phyloP scores from a whole-genome alignment of 192 early-diverging fungal genomes.

The Coemansia sp. region DNA sequence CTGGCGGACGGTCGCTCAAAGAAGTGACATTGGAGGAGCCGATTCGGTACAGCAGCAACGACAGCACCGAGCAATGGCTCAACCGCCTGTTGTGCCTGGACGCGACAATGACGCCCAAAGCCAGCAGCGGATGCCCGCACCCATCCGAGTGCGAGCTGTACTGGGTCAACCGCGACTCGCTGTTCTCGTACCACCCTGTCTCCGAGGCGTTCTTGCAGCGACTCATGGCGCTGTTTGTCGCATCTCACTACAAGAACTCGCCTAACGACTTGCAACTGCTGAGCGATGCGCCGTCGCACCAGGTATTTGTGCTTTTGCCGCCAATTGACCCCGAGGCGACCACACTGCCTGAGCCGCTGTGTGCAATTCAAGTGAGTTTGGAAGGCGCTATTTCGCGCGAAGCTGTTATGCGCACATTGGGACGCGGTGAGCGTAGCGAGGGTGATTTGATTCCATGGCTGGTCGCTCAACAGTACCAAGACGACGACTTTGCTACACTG shows the following conservation, averaged over 20 bases:
- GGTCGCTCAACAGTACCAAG: constrained; percentile 90
- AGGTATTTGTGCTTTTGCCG: constrained; percentile 93
- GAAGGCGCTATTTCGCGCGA: constrained; percentile 94
- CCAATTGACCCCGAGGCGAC: constrained; percentile 70
- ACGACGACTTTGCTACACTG: constrained; percentile 93
- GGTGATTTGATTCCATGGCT: constrained; percentile 99
- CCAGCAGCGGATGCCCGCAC: constrained; percentile 84
- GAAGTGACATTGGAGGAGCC: constrained; percentile 94
- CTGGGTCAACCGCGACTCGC: constrained; percentile 95
- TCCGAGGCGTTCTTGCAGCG: constrained; percentile 95
- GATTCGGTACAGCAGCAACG: constrained; percentile 85
- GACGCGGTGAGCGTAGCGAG: constrained; percentile 78
- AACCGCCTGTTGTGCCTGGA: constrained; percentile 95
- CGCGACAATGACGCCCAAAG: constrained; percentile 68
- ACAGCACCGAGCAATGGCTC: constrained; percentile 93
- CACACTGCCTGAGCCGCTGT: constrained; percentile 89
- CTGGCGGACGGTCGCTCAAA: constrained; percentile 72
- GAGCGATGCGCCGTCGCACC: constrained; percentile 97
- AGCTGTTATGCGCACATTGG: constrained; percentile 77
- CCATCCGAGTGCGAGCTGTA: constrained; percentile 93
- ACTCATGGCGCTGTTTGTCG: constrained; percentile 97
- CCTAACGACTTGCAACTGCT: constrained; percentile 97
- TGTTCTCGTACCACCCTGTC: constrained; percentile 98
- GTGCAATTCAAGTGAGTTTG: constrained; percentile 83
- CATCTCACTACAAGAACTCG: constrained; percentile 99